Evolutionary conservation across 1,139 yeast genomes (phyloP).

Genomic region (Saccharomycopsis crataegensis): DNA sequence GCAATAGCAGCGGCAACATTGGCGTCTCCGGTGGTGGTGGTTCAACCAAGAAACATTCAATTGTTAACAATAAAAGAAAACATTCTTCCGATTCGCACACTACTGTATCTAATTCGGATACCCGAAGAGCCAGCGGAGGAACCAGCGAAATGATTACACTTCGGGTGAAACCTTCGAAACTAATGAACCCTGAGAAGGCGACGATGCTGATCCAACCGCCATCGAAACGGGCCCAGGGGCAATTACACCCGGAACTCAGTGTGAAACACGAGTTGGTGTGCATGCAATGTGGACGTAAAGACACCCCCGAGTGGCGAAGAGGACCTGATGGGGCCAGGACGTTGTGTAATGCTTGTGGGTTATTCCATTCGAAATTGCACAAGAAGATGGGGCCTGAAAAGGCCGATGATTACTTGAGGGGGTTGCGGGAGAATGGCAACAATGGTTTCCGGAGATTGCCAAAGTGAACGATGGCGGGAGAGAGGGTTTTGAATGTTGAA

Average conservation of each 20-base stretch:
- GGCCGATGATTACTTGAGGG: constrained; percentile 20
- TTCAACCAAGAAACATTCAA: too few relatives aligned
- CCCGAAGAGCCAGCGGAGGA: background rate
- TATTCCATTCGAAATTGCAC: constrained; percentile 63
- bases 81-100: background rate
- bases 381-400: constrained; percentile 44
- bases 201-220: constrained; percentile 11
- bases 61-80: background rate
- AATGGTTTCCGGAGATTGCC: constrained; percentile 5
- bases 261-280: constrained; percentile 26
- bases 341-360: constrained; percentile 76
- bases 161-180: constrained; percentile 12
- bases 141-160: constrained; percentile 8
- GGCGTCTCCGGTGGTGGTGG: too few relatives aligned
- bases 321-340: constrained; percentile 75
- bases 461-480: background rate
- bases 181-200: background rate
- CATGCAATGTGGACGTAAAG: constrained; percentile 59
- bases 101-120: too few relatives aligned
- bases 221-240: constrained; percentile 16
- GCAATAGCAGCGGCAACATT: too few relatives aligned
- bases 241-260: constrained; percentile 16
- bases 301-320: constrained; percentile 80
- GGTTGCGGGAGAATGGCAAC: constrained; percentile 6
- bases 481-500: too few relatives aligned